Conservation (phyloP, 108 stramenopile species). For the Cyclotella baltica region DNA sequence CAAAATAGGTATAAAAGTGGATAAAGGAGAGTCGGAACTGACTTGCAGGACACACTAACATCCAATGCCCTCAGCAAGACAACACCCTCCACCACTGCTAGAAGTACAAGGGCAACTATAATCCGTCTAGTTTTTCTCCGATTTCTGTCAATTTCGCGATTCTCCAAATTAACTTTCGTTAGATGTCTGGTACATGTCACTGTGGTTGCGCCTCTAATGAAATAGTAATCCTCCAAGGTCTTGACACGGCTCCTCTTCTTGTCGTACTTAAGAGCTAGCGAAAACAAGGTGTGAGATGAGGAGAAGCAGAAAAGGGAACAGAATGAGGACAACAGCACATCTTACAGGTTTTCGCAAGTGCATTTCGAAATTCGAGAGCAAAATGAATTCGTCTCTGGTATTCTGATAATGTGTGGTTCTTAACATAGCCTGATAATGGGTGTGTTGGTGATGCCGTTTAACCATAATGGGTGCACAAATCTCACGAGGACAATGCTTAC, state of each 20-base stretch:
- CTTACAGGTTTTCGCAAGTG: slow-evolving; percentile 23
- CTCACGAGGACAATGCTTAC: neutral
- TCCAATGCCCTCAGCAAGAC: slow-evolving; percentile 10
- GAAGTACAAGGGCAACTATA: neutral
- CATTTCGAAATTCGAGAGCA: slow-evolving; percentile 15
- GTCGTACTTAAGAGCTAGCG: slow-evolving; percentile 4
- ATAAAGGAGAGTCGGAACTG: neutral
- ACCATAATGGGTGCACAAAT: neutral
- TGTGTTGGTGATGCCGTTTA: neutral
- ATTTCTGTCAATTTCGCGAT: neutral
- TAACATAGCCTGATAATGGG: neutral
- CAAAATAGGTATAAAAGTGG: neutral
- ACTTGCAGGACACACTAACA: neutral
- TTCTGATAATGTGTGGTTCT: slow-evolving; percentile 17
- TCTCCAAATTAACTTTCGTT: slow-evolving; percentile 17
- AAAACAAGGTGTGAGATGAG: neutral
- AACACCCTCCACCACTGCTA: slow-evolving; percentile 11
- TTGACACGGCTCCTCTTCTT: slow-evolving; percentile 25
- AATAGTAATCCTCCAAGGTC: slow-evolving; percentile 31
- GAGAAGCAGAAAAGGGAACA: neutral
- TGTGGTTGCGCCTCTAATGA: slow-evolving; percentile 21
- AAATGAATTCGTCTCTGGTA: slow-evolving; percentile 24
- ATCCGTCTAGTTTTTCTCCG: slow-evolving; percentile 9
- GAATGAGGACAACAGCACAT: neutral
- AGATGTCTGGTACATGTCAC: slow-evolving; percentile 15